A percentile compares a stretch with the other conserved stretches of the same genome.
These are phyloP conservation scores for Mortierella sp. DNA, from an alignment of 371 early-diverging fungal species.

Conservation along the genomic window DNA sequence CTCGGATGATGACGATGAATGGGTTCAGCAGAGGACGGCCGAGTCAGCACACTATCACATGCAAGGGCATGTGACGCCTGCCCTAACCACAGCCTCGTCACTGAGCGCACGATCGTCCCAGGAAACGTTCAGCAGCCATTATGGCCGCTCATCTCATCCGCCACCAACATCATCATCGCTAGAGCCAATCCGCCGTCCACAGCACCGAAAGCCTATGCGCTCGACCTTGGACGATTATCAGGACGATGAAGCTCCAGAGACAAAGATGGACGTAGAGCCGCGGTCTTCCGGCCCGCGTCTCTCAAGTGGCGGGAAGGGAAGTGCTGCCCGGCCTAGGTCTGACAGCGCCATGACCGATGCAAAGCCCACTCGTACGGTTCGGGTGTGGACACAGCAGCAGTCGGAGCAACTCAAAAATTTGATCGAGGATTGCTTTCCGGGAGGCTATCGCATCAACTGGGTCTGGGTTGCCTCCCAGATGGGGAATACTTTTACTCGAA, in stretches of 20 bases:
- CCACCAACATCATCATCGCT: slow-evolving; percentile 5
- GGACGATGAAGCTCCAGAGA: slow-evolving; percentile 11
- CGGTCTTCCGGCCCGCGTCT: slow-evolving; percentile 1
- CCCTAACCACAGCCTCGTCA: slow-evolving; percentile 19
- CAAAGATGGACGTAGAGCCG: slow-evolving; percentile 8
- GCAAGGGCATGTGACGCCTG: slow-evolving; percentile 14
- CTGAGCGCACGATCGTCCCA: slow-evolving; percentile 33
- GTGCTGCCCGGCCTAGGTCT: slow-evolving; percentile 4
- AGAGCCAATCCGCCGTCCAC: slow-evolving; percentile 5
- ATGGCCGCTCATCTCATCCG: slow-evolving; percentile 1
- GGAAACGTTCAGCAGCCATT: slow-evolving; percentile 11
- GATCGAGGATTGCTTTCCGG: slow-evolving; percentile 49
- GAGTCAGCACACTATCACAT: not conserved
- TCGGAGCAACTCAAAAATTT: slow-evolving; percentile 48
- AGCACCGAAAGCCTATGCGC: not conserved
- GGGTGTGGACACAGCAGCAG: slow-evolving; percentile 48
- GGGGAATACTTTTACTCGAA: slow-evolving; percentile 51
- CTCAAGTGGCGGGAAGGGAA: slow-evolving; percentile 13
- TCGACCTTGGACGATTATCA: slow-evolving; percentile 7
- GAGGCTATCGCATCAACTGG: slow-evolving; percentile 53
- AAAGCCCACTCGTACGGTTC: slow-evolving; percentile 43
- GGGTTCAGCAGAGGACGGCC: not conserved
- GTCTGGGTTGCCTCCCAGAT: slow-evolving; percentile 54
- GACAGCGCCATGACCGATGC: slow-evolving; percentile 8
- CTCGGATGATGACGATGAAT: slow-evolving; percentile 29